These are phyloP conservation scores for Protomyces macrosporus DNA, from an alignment of 1,139 yeast species.

Conservation along the genomic window DNA sequence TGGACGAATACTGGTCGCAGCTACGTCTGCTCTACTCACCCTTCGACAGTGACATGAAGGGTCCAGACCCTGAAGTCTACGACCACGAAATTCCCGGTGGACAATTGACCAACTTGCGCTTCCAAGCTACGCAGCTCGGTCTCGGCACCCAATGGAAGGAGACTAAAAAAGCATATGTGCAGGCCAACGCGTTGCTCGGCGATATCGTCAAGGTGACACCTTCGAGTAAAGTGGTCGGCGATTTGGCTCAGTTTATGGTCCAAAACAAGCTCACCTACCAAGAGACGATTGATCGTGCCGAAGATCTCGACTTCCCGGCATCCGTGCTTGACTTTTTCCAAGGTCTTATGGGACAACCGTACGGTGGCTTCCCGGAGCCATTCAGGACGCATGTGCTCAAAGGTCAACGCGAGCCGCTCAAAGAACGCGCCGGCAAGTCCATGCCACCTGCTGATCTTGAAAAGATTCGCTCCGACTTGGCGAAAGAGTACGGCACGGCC, in stretches of 20 bases:
- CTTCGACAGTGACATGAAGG: constrained; percentile 97
- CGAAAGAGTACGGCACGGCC: constrained; percentile 50
- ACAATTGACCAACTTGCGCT: constrained; percentile 89
- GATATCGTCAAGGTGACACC: constrained; percentile 98
- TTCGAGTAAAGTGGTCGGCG: constrained; percentile 98
- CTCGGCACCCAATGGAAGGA: constrained; percentile 93
- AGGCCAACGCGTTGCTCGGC: constrained; percentile 84
- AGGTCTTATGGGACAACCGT: constrained; percentile 98
- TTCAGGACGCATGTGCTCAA: constrained; percentile 80
- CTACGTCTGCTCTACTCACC: constrained; percentile 94
- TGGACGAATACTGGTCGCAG: constrained; percentile 97
- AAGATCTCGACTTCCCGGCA: constrained; percentile 93
- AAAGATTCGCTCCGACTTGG: constrained; percentile 64
- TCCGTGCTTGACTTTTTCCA: constrained; percentile 97
- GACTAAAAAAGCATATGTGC: constrained; percentile 87
- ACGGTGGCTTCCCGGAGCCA: constrained; percentile 99
- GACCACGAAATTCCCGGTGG: constrained; percentile 99
- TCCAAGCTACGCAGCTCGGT: constrained; percentile 99
- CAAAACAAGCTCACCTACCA: constrained; percentile 79
- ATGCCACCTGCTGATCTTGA: constrained; percentile 76
- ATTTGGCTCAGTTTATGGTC: constrained; percentile 97
- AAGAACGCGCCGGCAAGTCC: constrained; percentile 83
- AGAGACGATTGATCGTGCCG: constrained; percentile 82
- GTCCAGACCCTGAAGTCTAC: constrained; percentile 98
- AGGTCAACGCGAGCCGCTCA: constrained; percentile 85